These are phyloP conservation scores for Lachnellula arida DNA, from an alignment of 2,329 filamentous ascomycete species.

Conservation along the genomic window DNA sequence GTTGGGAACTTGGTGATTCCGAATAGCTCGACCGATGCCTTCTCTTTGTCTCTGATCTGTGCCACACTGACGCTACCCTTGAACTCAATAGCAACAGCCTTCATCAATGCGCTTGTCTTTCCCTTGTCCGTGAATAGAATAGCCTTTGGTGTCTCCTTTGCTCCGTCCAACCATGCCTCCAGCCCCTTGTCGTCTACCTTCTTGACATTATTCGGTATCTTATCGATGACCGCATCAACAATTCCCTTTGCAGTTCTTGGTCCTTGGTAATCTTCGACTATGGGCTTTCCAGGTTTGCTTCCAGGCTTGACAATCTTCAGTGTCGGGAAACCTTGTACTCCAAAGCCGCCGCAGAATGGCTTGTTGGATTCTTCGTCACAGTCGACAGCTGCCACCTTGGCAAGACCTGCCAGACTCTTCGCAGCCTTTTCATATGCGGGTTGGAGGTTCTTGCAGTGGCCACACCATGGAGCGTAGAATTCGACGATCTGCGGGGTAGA, in stretches of 20 bases:
- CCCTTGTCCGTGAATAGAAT: slow-evolving; percentile 94
- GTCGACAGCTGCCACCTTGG: slow-evolving; percentile 90
- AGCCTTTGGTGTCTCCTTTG: slow-evolving; percentile 71
- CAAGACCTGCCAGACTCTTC: slow-evolving; percentile 81
- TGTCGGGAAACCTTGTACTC: slow-evolving; percentile 90
- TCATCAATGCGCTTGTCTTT: slow-evolving; percentile 75
- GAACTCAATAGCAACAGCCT: slow-evolving; percentile 86
- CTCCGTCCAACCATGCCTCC: slow-evolving; percentile 65
- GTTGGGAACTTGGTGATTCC: slow-evolving; percentile 74
- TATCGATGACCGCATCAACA: slow-evolving; percentile 75
- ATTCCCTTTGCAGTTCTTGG: slow-evolving; percentile 79
- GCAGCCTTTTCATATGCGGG: slow-evolving; percentile 94
- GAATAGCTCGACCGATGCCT: slow-evolving; percentile 65
- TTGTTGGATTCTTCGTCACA: slow-evolving; percentile 96
- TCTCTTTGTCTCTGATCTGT: slow-evolving; percentile 80
- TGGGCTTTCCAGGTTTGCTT: slow-evolving; percentile 73
- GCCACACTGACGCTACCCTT: slow-evolving; percentile 72
- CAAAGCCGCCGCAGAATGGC: slow-evolving; percentile 76
- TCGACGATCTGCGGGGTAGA: slow-evolving; percentile 53
- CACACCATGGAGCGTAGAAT: slow-evolving; percentile 98
- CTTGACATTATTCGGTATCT: slow-evolving; percentile 89
- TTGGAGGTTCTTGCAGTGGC: slow-evolving; percentile 93
- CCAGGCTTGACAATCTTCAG: slow-evolving; percentile 87
- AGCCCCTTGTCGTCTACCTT: slow-evolving; percentile 74
- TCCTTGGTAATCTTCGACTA: slow-evolving; percentile 88